These are phyloP conservation scores for Tuber magnatum DNA, from an alignment of 495 filamentous ascomycete species.

Conservation along the genomic window DNA sequence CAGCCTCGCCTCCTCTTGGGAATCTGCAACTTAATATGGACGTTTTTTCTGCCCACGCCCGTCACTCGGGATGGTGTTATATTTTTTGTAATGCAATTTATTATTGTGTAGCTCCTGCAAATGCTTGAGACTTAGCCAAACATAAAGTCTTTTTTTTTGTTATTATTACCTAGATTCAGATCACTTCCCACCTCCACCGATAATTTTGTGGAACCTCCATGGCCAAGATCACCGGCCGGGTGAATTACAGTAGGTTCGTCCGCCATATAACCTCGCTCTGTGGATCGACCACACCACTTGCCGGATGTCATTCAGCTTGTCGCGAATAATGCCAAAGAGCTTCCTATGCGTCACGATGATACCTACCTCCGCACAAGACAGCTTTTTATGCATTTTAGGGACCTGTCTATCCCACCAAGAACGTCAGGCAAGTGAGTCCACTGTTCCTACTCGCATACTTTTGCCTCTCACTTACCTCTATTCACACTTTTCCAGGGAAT, in stretches of 20 bases:
- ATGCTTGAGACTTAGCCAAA: background rate
- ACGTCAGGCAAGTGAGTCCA: background rate
- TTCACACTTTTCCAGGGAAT: background rate
- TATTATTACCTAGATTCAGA: background rate
- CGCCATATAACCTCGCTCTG: background rate
- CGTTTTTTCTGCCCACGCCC: background rate
- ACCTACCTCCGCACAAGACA: background rate
- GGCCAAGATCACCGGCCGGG: background rate
- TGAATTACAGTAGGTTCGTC: background rate
- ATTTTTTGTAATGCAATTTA: background rate
- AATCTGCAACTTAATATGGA: background rate
- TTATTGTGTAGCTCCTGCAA: background rate
- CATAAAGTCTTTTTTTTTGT: background rate
- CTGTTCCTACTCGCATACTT: background rate
- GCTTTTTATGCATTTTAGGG: background rate
- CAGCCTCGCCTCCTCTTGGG: background rate
- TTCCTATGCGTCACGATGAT: background rate
- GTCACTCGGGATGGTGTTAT: background rate
- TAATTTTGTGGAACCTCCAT: background rate
- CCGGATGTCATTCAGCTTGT: background rate
- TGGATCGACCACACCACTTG: background rate
- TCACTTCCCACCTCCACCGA: background rate
- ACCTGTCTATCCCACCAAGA: background rate
- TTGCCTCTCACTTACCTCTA: background rate
- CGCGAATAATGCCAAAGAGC: background rate